These are phyloP conservation scores for Trichocladium antarcticum DNA, from an alignment of 495 filamentous ascomycete species.

Conservation along the genomic window DNA sequence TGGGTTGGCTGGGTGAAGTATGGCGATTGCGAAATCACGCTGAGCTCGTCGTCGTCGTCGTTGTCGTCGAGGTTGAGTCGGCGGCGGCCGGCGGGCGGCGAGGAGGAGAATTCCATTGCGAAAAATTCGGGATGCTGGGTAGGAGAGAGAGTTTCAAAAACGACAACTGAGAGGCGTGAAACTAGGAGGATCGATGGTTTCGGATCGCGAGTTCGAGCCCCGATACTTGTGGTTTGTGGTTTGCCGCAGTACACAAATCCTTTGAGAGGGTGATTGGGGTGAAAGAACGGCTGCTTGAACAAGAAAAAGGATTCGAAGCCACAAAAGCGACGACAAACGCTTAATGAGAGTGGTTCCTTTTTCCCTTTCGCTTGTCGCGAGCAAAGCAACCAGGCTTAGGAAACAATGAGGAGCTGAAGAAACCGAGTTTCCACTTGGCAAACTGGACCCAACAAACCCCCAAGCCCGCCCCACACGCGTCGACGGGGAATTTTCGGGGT, in stretches of 20 bases:
- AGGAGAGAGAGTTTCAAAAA: no score
- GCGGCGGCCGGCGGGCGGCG: constrained; percentile 6
- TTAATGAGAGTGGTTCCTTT: no score
- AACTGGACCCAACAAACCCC: not conserved
- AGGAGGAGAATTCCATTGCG: constrained; percentile 16
- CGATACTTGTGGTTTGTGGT: no score
- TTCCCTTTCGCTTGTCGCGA: not conserved
- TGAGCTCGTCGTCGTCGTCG: constrained; percentile 16
- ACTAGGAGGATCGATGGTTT: no score
- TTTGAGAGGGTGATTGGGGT: not conserved
- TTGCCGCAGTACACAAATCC: no score
- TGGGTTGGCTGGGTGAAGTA: constrained; percentile 60
- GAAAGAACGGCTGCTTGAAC: not conserved
- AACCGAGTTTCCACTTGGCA: not conserved
- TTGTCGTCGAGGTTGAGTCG: constrained; percentile 12
- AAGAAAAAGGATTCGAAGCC: no score
- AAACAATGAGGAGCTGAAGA: not conserved
- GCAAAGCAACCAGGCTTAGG: not conserved
- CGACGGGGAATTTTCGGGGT: constrained; percentile 5
- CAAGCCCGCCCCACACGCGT: constrained; percentile 10
- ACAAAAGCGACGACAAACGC: no score
- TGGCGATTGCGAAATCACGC: constrained; percentile 21
- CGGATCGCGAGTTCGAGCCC: no score
- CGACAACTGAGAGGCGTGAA: no score
- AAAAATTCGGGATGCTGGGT: not conserved